Base-by-base conservation (phyloP, 2,329 filamentous ascomycete genomes). In the Xylariaceae sp. region DNA sequence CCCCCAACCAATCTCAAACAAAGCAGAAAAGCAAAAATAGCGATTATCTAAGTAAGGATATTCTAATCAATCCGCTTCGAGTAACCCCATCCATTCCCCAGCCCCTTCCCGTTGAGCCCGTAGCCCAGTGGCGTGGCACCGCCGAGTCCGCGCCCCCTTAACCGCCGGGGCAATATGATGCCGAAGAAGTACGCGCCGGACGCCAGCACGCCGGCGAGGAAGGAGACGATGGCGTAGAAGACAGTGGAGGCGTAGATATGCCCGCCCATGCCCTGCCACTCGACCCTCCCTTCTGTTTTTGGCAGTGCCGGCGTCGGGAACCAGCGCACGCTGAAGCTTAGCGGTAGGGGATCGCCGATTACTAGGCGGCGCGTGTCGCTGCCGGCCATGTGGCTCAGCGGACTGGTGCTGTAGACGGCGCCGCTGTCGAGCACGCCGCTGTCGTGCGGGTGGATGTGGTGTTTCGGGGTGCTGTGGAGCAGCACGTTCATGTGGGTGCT, bases 401-500 rank as follows among this genome's bases (percentile, higher is more conserved):
- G 84, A 15, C 86, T 88, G 2, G 92, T 87, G 60, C 84, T 89
- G 72, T 99, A 97, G 5, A 92, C 92, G 3, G 89, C 85, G 19
- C 86, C 92, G 15, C 89, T 92, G 66, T 96, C 89, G 40, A 96
- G 81, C 16, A 92, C 90, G 29, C 92, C 92, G 18, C 83, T 85
- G 71, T 80, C 84, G 73, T 77, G 86, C 61, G 74, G 85, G 41
- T 80, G 80, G 40, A 77, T 71, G 65, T 85, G 82, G 62, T 84
- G 80, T 65, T 84, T 84, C 4, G 81, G 81, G 47, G 76, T 77
- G 70, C 77, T 79, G 70, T 92, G 94, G 62, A 96, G 79, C 51
- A 97, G 77, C 57, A 97, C 85, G 69, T 97, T 97, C 70, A 97
- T 80, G 66, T 89, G 85, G 5, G 91, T 92, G 67, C 87, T 88